Evolutionary conservation across 2,329 filamentous ascomycete genomes (phyloP).

Genomic region (Kalmusia sp.): DNA sequence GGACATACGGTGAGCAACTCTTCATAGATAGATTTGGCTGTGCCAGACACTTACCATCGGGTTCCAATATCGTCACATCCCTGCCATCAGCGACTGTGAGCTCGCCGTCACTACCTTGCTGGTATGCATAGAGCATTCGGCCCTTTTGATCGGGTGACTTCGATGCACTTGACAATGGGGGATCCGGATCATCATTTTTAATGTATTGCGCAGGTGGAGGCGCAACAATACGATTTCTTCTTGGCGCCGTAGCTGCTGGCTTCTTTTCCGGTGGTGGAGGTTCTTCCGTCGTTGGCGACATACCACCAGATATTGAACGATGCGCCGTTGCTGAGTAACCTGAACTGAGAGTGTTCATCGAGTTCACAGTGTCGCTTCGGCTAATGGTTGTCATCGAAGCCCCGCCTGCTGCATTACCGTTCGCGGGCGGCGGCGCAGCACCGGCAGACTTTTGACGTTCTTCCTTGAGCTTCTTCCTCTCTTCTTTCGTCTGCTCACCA

Average conservation of each 20-base stretch:
- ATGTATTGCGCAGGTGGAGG: conserved; percentile 86
- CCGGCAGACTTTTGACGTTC: conserved; percentile 83
- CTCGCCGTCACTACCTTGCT: conserved; percentile 81
- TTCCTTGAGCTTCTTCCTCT: conserved; percentile 90
- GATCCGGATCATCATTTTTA: conserved; percentile 64
- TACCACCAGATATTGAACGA: conserved; percentile 72
- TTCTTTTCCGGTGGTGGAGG: conserved; percentile 45
- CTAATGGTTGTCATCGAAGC: conserved; percentile 71
- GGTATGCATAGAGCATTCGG: conserved; percentile 90
- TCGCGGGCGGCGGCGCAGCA: conserved; percentile 53
- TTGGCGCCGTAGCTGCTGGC: conserved; percentile 33
- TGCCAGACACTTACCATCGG: conserved; percentile 74
- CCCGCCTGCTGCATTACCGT: conserved; percentile 55
- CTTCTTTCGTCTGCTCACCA: conserved; percentile 91
- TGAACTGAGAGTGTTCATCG: conserved; percentile 75
- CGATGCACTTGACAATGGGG: conserved; percentile 38
- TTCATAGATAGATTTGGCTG: conserved; percentile 15
- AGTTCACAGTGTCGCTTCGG: conserved; percentile 88
- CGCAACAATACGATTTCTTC: conserved; percentile 78
- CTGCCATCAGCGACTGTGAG: conserved; percentile 79
- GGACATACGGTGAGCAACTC: conserved; percentile 24
- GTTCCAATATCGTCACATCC: conserved; percentile 79
- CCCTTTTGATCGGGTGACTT: conserved; percentile 68
- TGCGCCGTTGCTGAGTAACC: conserved; percentile 83
- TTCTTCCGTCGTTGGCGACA: conserved; percentile 61